A percentile compares a stretch with the other conserved stretches of the same genome.
Evolutionary conservation across 352 stramenopile genomes (phyloP).

Genomic region (Globisporangium yorkense): DNA sequence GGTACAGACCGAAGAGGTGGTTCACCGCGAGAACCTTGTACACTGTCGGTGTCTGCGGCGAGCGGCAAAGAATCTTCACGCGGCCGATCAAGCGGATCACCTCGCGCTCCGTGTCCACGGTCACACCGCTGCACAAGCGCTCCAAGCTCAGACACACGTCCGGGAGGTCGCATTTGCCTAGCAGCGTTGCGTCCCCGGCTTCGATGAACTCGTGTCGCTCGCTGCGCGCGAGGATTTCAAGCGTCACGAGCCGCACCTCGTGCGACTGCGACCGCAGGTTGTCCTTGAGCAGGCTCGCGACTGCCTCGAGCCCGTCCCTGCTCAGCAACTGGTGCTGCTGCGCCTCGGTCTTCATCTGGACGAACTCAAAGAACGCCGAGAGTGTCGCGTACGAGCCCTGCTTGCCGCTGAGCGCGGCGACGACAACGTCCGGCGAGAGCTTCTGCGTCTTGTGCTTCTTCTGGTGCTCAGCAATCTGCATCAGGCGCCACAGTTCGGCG

Average conservation of each 20-base stretch:
- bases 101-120: conserved; percentile 78
- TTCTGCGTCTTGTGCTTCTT: conserved; percentile 13
- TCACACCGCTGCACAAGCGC: conserved; percentile 37
- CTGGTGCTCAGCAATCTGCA: conserved; percentile 45
- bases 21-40: conserved; percentile 78
- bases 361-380: conserved; percentile 47
- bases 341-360: conserved; percentile 51
- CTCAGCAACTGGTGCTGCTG: conserved; percentile 43
- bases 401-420: conserved; percentile 31
- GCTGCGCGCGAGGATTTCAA: conserved; percentile 59
- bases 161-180: conserved; percentile 58
- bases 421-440: conserved; percentile 19
- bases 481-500: conserved; percentile 66
- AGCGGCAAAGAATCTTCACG: conserved; percentile 71
- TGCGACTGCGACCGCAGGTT: conserved; percentile 70
- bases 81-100: conserved; percentile 73
- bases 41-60: conserved; percentile 57
- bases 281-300: conserved; percentile 33
- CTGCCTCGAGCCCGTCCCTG: conserved; percentile 21
- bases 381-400: conserved; percentile 53
- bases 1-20: conserved; percentile 76
- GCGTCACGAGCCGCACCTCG: conserved; percentile 53
- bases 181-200: conserved; percentile 27
- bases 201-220: conserved; percentile 52
- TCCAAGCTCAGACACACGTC: conserved; percentile 69